These are phyloP conservation scores for Flaveria bidentis DNA, from an alignment of 129 eudicot genomes.

Conservation along the genomic window DNA sequence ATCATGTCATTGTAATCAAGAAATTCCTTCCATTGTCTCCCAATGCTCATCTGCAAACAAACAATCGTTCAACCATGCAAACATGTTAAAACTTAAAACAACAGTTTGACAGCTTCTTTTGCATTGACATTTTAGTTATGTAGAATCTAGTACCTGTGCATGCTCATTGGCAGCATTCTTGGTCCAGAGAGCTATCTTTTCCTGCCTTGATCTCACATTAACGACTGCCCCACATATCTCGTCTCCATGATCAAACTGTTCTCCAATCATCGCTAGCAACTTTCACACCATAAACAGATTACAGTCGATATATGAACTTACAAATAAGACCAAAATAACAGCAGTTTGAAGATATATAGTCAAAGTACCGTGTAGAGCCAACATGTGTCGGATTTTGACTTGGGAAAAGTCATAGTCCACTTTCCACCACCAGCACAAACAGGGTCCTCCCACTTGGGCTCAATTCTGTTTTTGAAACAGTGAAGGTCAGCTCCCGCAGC, in stretches of 20 bases:
- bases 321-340: not conserved
- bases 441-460: conserved; percentile 97
- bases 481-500: conserved; percentile 69
- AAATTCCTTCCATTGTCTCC: conserved; percentile 78
- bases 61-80: not conserved
- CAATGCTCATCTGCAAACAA: conserved; percentile 65
- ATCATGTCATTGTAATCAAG: conserved; percentile 70
- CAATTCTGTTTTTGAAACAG: conserved; percentile 79
- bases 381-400: conserved; percentile 66
- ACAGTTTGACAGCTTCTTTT: not conserved
- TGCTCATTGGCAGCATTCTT: conserved; percentile 90
- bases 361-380: conserved; percentile 81
- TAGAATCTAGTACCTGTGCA: conserved; percentile 65
- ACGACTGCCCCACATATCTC: conserved; percentile 97
- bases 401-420: conserved; percentile 68
- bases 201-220: conserved; percentile 73
- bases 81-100: not conserved
- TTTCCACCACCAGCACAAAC: conserved; percentile 95
- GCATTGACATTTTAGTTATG: not conserved
- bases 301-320: not conserved
- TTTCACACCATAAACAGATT: conserved; percentile 22
- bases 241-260: conserved; percentile 89
- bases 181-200: conserved; percentile 84
- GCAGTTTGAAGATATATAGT: not conserved
- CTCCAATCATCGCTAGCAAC: conserved; percentile 97